Evolutionary conservation across 495 filamentous ascomycete species (phyloP), one percentile per base, ranked within the genome.

Genomic region (Penicillium diatomitis): DNA sequence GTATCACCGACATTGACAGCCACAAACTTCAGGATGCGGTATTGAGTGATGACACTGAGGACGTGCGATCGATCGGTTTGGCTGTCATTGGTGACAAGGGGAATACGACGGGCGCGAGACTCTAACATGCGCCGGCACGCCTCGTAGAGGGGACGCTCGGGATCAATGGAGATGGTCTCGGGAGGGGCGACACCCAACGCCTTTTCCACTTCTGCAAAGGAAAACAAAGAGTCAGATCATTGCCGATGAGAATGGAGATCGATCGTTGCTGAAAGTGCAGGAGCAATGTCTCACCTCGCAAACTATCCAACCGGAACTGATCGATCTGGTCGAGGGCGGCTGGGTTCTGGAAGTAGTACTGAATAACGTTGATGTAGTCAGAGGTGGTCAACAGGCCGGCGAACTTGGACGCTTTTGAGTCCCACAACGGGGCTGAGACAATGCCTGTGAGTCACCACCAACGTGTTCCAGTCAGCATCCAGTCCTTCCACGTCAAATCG

Each of bases 291-390:
- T 39, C 49, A 96, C 90, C 90, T 77, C 90, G 78, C 44, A 99
- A 81, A 60, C 87, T 95, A 71, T 87, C 90, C 43, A 99, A 72
- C 33, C 88, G 87, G 68, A 99, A 97, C 61, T 95, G 85, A 60
- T 97, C 92, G 60, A 97, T 85, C 60, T 90, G 78, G 48, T 83
- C 81, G 46, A 99, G 76, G 8, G 88, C 84, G 39, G 91, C 87
- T 10, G 94, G 94, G 57, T 91, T 95, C 70, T 97, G 91, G 82
- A 92, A 97, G 72, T 97, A 97, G 67, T 97, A 99, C 69, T 97
- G 94, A 46, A 99, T 94, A 47, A 99, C 85, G 64, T 99, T 99
- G 73, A 99, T 74, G 66, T 92, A 99, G 66, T 99, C 92, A 52
- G 88, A 92, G 41, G 88, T 94, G 20, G 92, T 97, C 59, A 99